Base-by-base conservation (phyloP, 140 eudicot species). In the Oenanthe javanica region DNA sequence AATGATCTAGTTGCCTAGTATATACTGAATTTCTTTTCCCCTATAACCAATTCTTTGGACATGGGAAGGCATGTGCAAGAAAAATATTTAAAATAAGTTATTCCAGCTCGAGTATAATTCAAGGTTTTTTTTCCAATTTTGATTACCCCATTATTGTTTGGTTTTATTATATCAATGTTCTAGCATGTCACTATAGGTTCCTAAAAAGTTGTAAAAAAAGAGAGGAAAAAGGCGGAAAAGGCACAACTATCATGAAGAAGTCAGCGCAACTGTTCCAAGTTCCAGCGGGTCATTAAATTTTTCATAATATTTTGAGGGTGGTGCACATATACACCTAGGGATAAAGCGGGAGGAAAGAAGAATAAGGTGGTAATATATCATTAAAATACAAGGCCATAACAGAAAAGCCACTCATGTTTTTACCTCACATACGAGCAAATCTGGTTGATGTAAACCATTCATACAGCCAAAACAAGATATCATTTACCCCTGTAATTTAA, bases 401-500 rank as follows among this genome's bases (percentile, higher is more conserved):
- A 72, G 5, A 2, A 3, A 10, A 72, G 18, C 54, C 46, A 47
- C 43, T 72, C 52, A 21, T 40, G 77, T 72, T 43, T 72, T 54
- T 72, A 72, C 31, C 51, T 72, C 18, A 21, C 18, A 54, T 45
- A 43, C 19, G 12, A 72, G 77, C 21, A 40, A 42, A 72, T 72
- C 77, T 43, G 52, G 43, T 19, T 42, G 51, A 72, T 21, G 77
- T 43, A 16, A 43, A 45, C 38, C 77, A 5, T 72, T 45, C 52
- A 45, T 72, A 45, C 51, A 72, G 49, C 5, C 27, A 21, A 45
- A 45, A 74, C 78, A 74, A 31, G 74, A 15, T 15, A 74, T 74
- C 78, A 74, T 74, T 74, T 74, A n/a, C 78, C 78, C 78, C 78
- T 74, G 78, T 12, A 74, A 10, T 9, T 6, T 74, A n/a, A 1